Evolutionary conservation across 345 rosid genomes (phyloP), one percentile per base, ranked within the genome.

Genomic region (Sisymbrium irio): DNA sequence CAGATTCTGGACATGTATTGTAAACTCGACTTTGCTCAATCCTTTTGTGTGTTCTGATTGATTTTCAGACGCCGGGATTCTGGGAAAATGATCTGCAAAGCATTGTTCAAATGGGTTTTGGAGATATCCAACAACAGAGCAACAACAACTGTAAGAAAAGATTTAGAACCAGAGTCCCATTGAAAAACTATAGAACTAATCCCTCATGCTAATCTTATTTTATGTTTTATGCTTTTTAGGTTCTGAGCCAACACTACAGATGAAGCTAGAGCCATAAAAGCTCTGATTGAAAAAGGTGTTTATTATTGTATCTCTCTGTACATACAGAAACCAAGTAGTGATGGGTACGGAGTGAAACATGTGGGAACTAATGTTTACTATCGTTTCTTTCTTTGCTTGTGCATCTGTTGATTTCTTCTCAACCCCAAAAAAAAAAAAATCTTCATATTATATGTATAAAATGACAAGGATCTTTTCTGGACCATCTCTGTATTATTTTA

Each of bases 101-200:
- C 77, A 61, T 88, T 65, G 95, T 91, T 70, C 97, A 91, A 67
- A 89, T 94, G 98, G 96, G 88, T 32, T 89, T 89, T 71, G 83
- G 73, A 60, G 90, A 83, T 79, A 81, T 81, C 76, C 89, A 72
- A 51, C 83, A 76, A 56, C 80, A 77, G 62, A 71, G 65, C 75
- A 77, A 74, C 46, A 77, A 80, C 46, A 80, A 80, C 74, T 84
- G 96, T 90, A 81, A 77, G 77, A 20, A 62, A 56, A 10, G 25
- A 32, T 56, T 11, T 46, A 25, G 14, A 67, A 68, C 15, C 32
- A 8, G 7, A 17, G 0, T 12, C 19, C n/a, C 41, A 5, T 32
- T 32, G 35, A 6, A 6, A 22, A 6, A 22, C 27, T 41, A 17
- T 2, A 22, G 58, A 61, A 53, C 50, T 1, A 65, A 18, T 65